These are phyloP conservation scores for Micractinium sp. DNA, from an alignment of 139 green algal genomes.

Conservation along the genomic window DNA sequence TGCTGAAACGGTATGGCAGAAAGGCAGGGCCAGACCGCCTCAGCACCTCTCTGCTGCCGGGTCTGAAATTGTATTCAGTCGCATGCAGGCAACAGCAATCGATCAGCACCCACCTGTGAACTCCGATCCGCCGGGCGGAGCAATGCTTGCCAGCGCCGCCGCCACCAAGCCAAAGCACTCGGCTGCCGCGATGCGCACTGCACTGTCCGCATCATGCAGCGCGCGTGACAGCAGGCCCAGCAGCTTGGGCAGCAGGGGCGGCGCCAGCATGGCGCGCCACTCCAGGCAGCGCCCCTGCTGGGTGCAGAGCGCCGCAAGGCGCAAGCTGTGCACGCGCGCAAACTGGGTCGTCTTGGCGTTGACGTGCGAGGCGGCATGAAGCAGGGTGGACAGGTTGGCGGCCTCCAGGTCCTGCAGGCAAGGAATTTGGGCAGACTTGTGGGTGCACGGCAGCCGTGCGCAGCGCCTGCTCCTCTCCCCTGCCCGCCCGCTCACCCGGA, in stretches of 20 bases:
- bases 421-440: too few species aligned
- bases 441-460: neutral
- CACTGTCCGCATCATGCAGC: conserved; percentile 8
- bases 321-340: neutral
- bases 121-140: neutral
- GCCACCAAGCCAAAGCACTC: conserved; percentile 1
- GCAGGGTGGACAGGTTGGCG: conserved; percentile 8
- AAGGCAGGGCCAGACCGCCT: neutral
- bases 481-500: neutral
- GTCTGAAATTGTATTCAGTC: neutral
- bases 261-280: conserved; percentile 19
- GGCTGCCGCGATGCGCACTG: neutral
- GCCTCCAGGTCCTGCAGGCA: conserved; percentile 6
- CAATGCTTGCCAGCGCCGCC: conserved; percentile 1
- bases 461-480: neutral
- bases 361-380: neutral
- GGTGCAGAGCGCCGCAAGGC: neutral
- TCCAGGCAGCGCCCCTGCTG: neutral
- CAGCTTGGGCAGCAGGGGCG: conserved; percentile 28
- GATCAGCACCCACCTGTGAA: neutral
- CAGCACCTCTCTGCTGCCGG: too few species aligned
- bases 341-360: conserved; percentile 7
- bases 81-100: neutral
- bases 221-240: conserved; percentile 5
- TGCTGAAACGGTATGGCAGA: neutral